Percentiles rank a stretch among this genome's conserved stretches.
phyloP scores from a whole-genome alignment of 257 asterid species.

The Solanum paucissectum region DNA sequence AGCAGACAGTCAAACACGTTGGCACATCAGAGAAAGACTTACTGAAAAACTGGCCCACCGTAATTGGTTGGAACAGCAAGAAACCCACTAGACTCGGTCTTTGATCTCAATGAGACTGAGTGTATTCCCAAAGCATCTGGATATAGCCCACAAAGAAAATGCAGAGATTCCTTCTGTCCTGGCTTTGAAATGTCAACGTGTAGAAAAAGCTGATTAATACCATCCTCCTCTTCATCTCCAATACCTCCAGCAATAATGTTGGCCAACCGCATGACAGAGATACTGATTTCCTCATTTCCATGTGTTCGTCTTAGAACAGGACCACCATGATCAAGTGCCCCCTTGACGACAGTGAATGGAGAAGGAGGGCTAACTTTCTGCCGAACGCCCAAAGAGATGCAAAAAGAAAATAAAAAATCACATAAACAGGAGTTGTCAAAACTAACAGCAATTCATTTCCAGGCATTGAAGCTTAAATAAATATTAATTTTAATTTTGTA shows the following conservation, averaged over 20 bases:
- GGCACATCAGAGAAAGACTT: conserved; percentile 24
- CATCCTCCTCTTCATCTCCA: conserved; percentile 37
- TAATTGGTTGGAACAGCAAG: conserved; percentile 41
- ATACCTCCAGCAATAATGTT: conserved; percentile 57
- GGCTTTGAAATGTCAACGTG: conserved; percentile 80
- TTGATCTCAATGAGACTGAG: conserved; percentile 63
- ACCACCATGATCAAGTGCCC: conserved; percentile 67
- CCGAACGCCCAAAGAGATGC: not conserved
- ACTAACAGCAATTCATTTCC: not conserved
- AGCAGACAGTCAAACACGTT: not conserved
- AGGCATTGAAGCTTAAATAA: not conserved
- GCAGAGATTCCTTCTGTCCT: conserved; percentile 51
- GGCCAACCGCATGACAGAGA: conserved; percentile 70
- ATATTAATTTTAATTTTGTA: not conserved
- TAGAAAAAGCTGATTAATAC: conserved; percentile 62
- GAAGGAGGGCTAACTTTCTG: conserved; percentile 93
- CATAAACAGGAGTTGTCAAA: not conserved
- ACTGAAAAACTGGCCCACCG: conserved; percentile 78
- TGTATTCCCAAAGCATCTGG: conserved; percentile 98
- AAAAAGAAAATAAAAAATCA: not conserved
- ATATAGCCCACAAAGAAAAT: conserved; percentile 83
- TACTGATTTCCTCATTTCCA: conserved; percentile 60
- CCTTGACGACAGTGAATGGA: conserved; percentile 73
- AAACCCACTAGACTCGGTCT: conserved; percentile 44
- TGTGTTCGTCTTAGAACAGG: conserved; percentile 66